phyloP scores from a whole-genome alignment of 1,284 basidiomycete genomes.

The Sutorius eximius region DNA sequence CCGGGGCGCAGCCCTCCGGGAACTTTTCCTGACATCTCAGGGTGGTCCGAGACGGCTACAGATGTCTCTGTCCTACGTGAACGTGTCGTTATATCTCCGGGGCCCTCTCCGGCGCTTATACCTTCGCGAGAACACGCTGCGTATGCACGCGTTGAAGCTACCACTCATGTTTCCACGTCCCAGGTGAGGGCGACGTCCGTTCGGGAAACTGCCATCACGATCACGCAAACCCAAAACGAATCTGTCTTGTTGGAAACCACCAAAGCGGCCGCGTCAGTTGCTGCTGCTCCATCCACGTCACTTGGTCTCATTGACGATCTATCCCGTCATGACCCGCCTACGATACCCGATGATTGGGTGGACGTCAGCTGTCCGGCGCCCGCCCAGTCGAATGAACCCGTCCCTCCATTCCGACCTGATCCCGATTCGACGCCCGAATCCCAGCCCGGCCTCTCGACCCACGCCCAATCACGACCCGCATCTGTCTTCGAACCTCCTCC shows the following conservation, averaged over 20 bases:
- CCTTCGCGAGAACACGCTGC: slow-evolving; percentile 21
- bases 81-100: slow-evolving; percentile 14
- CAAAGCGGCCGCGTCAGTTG: not conserved
- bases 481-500: slow-evolving; percentile 17
- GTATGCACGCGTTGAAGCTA: slow-evolving; percentile 11
- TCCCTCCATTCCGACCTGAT: slow-evolving; percentile 6
- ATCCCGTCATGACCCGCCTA: slow-evolving; percentile 17
- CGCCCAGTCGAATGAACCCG: slow-evolving; percentile 5
- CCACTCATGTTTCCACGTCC: slow-evolving; percentile 10
- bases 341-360: slow-evolving; percentile 35
- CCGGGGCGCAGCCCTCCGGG: slow-evolving; percentile 30
- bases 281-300: not conserved
- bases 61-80: slow-evolving; percentile 25
- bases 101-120: slow-evolving; percentile 32
- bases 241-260: slow-evolving; percentile 7
- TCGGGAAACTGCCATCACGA: slow-evolving; percentile 11
- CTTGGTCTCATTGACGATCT: slow-evolving; percentile 12
- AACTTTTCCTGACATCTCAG: slow-evolving; percentile 28
- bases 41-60: slow-evolving; percentile 33
- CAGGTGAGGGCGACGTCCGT: slow-evolving; percentile 1
- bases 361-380: slow-evolving; percentile 17
- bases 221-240: slow-evolving; percentile 13
- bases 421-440: slow-evolving; percentile 7
- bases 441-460: not conserved
- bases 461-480: slow-evolving; percentile 10